Evolutionary conservation across 2,329 filamentous ascomycete genomes (phyloP).

Genomic region (Neopestalotiopsis sp.): DNA sequence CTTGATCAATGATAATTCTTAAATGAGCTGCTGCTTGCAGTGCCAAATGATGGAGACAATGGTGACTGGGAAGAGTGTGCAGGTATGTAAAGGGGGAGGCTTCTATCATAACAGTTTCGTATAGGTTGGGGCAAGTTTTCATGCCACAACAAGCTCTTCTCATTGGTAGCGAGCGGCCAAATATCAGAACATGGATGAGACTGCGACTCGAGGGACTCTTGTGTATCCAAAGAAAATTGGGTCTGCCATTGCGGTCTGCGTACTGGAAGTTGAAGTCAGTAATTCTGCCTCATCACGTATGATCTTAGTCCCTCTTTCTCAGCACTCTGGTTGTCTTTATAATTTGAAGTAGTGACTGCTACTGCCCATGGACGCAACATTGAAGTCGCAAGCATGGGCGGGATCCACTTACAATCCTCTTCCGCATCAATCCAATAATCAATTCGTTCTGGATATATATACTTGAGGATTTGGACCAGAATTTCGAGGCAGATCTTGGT

Average conservation of each 20-base stretch:
- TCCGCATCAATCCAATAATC: not conserved
- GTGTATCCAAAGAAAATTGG: slow-evolving; percentile 4
- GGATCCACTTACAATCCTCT: not conserved
- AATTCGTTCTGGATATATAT: not conserved
- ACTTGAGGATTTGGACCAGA: not conserved
- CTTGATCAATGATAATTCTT: not conserved
- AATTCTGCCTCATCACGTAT: not conserved
- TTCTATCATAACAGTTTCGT: not conserved
- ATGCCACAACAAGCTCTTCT: not conserved
- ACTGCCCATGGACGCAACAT: not conserved
- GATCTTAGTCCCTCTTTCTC: not conserved
- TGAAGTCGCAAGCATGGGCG: not conserved
- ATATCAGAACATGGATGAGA: not conserved
- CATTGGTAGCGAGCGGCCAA: too few species aligned
- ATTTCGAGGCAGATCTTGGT: slow-evolving; percentile 9
- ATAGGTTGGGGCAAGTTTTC: not conserved
- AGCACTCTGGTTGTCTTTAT: not conserved
- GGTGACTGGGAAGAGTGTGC: not conserved
- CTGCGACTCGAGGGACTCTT: not conserved
- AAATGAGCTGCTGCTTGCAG: not conserved
- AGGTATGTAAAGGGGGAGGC: not conserved
- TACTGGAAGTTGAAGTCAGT: not conserved
- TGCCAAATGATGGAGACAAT: not conserved
- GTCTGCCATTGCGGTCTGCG: not conserved
- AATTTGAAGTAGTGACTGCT: not conserved